Percentiles rank a stretch among this genome's conserved stretches.
Conservation (phyloP, 2,329 filamentous ascomycete genomes). For the Botrytis hyacinthi region DNA sequence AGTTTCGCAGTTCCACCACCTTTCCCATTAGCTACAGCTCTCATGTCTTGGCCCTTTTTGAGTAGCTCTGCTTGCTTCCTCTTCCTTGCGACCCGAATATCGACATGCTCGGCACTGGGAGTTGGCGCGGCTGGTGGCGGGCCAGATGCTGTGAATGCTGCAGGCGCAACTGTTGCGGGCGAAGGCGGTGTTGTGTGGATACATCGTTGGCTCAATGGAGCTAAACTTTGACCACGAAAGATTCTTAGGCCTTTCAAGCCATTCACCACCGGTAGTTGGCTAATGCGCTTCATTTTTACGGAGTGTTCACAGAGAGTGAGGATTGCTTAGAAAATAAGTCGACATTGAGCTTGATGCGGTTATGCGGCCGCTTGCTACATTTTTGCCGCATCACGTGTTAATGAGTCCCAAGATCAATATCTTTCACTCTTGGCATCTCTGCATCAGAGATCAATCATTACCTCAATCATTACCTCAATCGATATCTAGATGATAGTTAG, state of each 20-base stretch:
- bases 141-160: conserved; percentile 53
- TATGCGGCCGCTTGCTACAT: not conserved
- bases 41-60: conserved; percentile 50
- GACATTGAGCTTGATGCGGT: conserved; percentile 1
- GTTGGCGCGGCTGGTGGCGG: conserved; percentile 57
- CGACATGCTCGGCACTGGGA: conserved; percentile 42
- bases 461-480: not conserved
- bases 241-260: conserved; percentile 22
- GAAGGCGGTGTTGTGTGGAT: conserved; percentile 33
- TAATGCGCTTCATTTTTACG: conserved; percentile 35
- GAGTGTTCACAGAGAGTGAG: conserved; percentile 23
- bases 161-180: conserved; percentile 33
- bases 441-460: not conserved
- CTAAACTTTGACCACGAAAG: conserved; percentile 5
- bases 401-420: not conserved
- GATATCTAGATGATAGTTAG: not conserved
- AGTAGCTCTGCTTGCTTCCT: conserved; percentile 55
- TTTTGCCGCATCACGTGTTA: not conserved
- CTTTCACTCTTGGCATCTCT: not conserved
- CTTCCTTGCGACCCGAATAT: conserved; percentile 49
- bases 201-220: conserved; percentile 25
- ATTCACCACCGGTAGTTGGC: conserved; percentile 27
- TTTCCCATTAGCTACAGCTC: conserved; percentile 41
- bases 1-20: conserved; percentile 45
- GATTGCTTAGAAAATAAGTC: conserved; percentile 10